These are phyloP conservation scores for Darksidea phi DNA, from an alignment of 495 filamentous ascomycete species.

Conservation along the genomic window DNA sequence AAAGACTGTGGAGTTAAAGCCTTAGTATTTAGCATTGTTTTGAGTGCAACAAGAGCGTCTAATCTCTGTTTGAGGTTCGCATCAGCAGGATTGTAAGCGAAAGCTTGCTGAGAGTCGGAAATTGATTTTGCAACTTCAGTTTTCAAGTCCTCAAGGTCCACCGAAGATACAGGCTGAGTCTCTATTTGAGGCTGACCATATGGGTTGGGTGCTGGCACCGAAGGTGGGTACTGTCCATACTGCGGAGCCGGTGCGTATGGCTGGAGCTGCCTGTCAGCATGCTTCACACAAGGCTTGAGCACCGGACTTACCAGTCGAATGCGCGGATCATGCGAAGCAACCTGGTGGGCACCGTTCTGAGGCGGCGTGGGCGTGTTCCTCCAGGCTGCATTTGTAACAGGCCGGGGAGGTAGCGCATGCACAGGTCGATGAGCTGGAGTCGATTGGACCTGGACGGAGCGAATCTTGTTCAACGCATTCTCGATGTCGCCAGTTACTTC, in stretches of 20 bases:
- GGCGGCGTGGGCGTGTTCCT: slow-evolving; percentile 71
- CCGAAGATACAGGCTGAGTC: slow-evolving; percentile 16
- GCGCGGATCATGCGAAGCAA: slow-evolving; percentile 41
- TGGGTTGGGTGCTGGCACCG: slow-evolving; percentile 20
- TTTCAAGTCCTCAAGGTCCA: slow-evolving; percentile 70
- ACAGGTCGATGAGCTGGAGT: slow-evolving; percentile 58
- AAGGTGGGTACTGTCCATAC: slow-evolving; percentile 12
- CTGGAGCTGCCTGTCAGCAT: not conserved
- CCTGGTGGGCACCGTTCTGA: slow-evolving; percentile 47
- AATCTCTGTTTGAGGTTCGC: slow-evolving; percentile 69
- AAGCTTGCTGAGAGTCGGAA: slow-evolving; percentile 63
- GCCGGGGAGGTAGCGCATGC: slow-evolving; percentile 53
- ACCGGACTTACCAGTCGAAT: slow-evolving; percentile 26
- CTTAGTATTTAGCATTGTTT: slow-evolving; percentile 73
- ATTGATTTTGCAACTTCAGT: slow-evolving; percentile 79
- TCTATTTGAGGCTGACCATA: slow-evolving; percentile 36
- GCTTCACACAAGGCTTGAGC: not conserved
- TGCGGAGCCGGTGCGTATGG: slow-evolving; percentile 20
- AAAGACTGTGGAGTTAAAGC: slow-evolving; percentile 78
- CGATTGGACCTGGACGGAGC: slow-evolving; percentile 64
- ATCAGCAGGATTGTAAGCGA: slow-evolving; percentile 71
- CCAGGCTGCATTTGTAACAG: slow-evolving; percentile 53
- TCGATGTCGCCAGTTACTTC: slow-evolving; percentile 88
- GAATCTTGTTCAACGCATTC: slow-evolving; percentile 84
- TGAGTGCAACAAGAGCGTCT: slow-evolving; percentile 82